Percentiles rank a stretch among this genome's conserved stretches.
phyloP scores from a whole-genome alignment of 2,329 filamentous ascomycete species.

The Neonectria neomacrospora region DNA sequence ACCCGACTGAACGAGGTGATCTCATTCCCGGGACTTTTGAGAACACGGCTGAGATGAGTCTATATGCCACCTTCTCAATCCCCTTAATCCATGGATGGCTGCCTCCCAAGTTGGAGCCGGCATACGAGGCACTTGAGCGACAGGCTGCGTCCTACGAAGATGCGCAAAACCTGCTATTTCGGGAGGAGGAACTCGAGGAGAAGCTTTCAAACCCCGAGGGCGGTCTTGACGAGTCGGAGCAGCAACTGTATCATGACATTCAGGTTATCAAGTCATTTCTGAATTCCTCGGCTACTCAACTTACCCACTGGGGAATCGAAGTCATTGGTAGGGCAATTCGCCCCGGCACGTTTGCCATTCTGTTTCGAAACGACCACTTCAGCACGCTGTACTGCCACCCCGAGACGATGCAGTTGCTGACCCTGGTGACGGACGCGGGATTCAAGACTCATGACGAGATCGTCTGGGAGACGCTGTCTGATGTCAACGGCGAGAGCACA shows the following conservation, averaged over 20 bases:
- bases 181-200: constrained; percentile 87
- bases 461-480: constrained; percentile 93
- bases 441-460: constrained; percentile 90
- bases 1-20: constrained; percentile 61
- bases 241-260: constrained; percentile 84
- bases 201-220: constrained; percentile 64
- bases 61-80: constrained; percentile 90
- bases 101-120: constrained; percentile 73
- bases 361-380: constrained; percentile 98
- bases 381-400: constrained; percentile 93
- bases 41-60: constrained; percentile 85
- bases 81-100: constrained; percentile 95
- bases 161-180: constrained; percentile 87
- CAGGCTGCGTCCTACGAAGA: constrained; percentile 90
- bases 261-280: constrained; percentile 86
- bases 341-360: constrained; percentile 84
- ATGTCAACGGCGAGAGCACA: constrained; percentile 84
- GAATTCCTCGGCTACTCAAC: constrained; percentile 82
- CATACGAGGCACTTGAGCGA: constrained; percentile 75
- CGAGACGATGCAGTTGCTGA: constrained; percentile 77
- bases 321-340: constrained; percentile 76
- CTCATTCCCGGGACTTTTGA: constrained; percentile 80
- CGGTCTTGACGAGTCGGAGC: constrained; percentile 77
- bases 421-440: constrained; percentile 91
- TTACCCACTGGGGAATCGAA: constrained; percentile 84